Evolutionary conservation across 2,329 filamentous ascomycete genomes (phyloP), one percentile per base, ranked within the genome.

Genomic region (Penicillium corylophilum): DNA sequence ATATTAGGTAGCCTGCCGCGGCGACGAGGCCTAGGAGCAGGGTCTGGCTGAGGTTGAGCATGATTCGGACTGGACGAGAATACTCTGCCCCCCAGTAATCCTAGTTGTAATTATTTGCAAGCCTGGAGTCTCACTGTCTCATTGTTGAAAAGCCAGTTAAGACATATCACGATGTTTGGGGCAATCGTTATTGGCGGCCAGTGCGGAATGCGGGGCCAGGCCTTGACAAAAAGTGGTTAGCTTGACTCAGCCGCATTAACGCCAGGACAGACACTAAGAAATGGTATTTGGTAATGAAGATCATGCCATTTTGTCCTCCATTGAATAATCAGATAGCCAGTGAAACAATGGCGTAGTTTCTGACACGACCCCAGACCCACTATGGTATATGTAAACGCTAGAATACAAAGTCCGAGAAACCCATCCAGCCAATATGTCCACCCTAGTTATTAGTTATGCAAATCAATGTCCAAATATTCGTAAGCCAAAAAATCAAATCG

Each of bases 371-470:
- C 44, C 20, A 28, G 13, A 31, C n/a, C 16, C 44, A 9, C 43
- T 31, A 39, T 39, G 46, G 47, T 41, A 26, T 16, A 36, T 45
- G 45, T 36, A 62, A 53, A 54, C 56, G 58, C 58, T 61, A 61
- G 49, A 56, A 50, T 59, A 56, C 52, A 58, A 28, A 28, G 26
- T 28, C 20, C 12, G 41, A 28, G 29, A 56, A 44, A 49, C 43
- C 48, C 44, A 42, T 23, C 38, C 45, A 51, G 33, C 36, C 44
- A 51, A 42, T 50, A 46, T 54, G 18, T 46, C 45, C 56, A 41
- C 48, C 50, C 22, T 44, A 45, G 44, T 36, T 50, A 46, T 49
- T 48, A 50, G 44, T 49, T 48, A 50, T 57, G 42, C 40, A 55
- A 47, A 22, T 50, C 24, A 49, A 42, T 45, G 20, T 36, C 31